Evolutionary conservation across 345 rosid species (phyloP).

Genomic region (Citrus reticulata): DNA sequence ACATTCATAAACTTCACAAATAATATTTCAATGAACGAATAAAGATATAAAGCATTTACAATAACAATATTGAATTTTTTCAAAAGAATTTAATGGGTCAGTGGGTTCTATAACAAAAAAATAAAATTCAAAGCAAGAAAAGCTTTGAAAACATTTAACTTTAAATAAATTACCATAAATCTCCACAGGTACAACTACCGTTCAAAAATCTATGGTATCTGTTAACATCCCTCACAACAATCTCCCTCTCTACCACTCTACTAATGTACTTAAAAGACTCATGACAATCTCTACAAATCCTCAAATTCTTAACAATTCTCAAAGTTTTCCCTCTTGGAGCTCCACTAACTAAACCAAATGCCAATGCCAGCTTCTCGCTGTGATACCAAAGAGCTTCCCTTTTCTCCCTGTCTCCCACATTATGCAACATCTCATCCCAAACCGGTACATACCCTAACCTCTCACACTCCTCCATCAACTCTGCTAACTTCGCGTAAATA

Average conservation of each 20-base stretch:
- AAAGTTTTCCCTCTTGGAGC: slow-evolving; percentile 34
- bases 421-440: slow-evolving; percentile 30
- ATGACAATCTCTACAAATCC: slow-evolving; percentile 44
- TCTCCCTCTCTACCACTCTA: slow-evolving; percentile 30
- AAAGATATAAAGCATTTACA: too few relatives aligned
- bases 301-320: slow-evolving; percentile 38
- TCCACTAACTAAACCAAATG: slow-evolving; percentile 43
- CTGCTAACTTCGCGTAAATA: slow-evolving; percentile 33
- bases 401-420: slow-evolving; percentile 34
- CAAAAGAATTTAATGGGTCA: too few relatives aligned
- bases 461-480: slow-evolving; percentile 34
- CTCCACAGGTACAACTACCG: slow-evolving; percentile 38
- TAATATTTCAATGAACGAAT: too few relatives aligned
- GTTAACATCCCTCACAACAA: slow-evolving; percentile 43
- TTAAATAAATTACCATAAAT: slow-evolving; percentile 27
- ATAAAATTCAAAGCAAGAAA: too few relatives aligned
- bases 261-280: slow-evolving; percentile 45
- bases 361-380: slow-evolving; percentile 58
- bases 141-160: background rate
- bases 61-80: too few relatives aligned
- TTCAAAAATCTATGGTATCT: slow-evolving; percentile 42
- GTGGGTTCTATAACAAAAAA: too few relatives aligned
- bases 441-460: slow-evolving; percentile 36
- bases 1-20: too few relatives aligned
- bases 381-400: slow-evolving; percentile 39